phyloP scores from a whole-genome alignment of 805 yeast species.

The Saccharomyces jurei region DNA sequence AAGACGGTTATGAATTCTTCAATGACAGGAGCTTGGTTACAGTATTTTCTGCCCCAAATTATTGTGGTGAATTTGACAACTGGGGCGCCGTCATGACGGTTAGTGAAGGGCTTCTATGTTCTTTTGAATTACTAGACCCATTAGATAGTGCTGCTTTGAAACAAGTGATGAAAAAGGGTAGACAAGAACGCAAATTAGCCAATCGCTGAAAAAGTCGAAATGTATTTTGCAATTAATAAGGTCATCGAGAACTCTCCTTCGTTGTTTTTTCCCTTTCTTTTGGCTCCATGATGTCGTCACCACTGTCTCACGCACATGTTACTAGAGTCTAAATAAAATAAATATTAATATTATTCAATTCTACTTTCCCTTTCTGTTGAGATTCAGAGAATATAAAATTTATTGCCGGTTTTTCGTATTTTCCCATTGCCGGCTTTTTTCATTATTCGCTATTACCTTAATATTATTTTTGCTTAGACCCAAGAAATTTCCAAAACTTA shows the following conservation, averaged over 20 bases:
- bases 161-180: constrained; percentile 88
- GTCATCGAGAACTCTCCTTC: background rate
- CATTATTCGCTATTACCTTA: background rate
- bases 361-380: background rate
- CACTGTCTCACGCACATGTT: background rate
- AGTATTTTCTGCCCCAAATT: constrained; percentile 73
- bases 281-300: background rate
- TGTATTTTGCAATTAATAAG: background rate
- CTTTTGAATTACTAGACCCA: constrained; percentile 89
- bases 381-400: background rate
- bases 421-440: background rate
- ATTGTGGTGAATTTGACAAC: constrained; percentile 47
- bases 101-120: constrained; percentile 81
- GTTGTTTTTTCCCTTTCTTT: background rate
- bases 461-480: background rate
- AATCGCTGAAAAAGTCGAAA: constrained; percentile 8
- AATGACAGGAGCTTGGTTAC: constrained; percentile 66
- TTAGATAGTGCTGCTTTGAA: constrained; percentile 85
- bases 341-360: background rate
- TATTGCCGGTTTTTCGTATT: background rate
- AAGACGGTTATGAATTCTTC: constrained; percentile 79
- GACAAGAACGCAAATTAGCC: constrained; percentile 67
- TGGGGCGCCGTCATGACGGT: constrained; percentile 99
- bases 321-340: background rate
- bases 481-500: background rate